A percentile compares a stretch with the other conserved stretches of the same genome.
Evolutionary conservation across 768 basidiomycete genomes (phyloP).

Genomic region (Clitopilus hobsonii): DNA sequence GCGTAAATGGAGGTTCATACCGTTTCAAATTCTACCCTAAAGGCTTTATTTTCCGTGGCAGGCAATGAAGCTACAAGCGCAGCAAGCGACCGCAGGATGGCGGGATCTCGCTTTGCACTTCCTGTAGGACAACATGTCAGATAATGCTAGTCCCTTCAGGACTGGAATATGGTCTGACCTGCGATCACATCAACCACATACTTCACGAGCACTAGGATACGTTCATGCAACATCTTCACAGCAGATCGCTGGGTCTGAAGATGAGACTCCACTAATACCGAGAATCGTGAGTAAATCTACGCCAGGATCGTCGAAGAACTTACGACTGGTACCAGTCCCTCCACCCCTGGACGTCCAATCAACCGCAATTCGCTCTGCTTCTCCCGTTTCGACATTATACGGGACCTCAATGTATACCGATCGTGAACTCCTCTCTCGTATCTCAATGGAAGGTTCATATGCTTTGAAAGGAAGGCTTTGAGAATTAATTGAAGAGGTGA

Average conservation of each 20-base stretch:
- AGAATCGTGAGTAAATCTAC: too few species aligned
- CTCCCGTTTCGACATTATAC: constrained; percentile 92
- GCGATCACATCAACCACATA: constrained; percentile 77
- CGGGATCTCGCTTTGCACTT: constrained; percentile 70
- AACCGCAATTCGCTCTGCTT: constrained; percentile 97
- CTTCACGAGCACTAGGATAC: constrained; percentile 80
- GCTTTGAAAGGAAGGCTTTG: constrained; percentile 87
- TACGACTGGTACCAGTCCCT: constrained; percentile 75
- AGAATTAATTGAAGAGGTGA: constrained; percentile 34
- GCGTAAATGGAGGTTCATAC: constrained; percentile 30
- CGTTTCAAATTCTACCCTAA: constrained; percentile 86
- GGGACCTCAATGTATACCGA: constrained; percentile 81
- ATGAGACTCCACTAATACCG: constrained; percentile 91
- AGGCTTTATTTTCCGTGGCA: constrained; percentile 76
- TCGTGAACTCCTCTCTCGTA: constrained; percentile 71
- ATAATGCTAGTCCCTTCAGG: too few species aligned
- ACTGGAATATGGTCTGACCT: constrained; percentile 54
- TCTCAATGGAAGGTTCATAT: constrained; percentile 90
- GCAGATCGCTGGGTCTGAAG: constrained; percentile 91
- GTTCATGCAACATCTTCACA: constrained; percentile 93
- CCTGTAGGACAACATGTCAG: constrained; percentile 36
- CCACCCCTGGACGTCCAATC: constrained; percentile 91
- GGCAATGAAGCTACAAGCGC: constrained; percentile 87
- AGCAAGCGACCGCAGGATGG: constrained; percentile 76
- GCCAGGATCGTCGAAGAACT: constrained; percentile 25